Base-by-base conservation (phyloP, 805 yeast genomes). In the Maudiozyma bulderi region DNA sequence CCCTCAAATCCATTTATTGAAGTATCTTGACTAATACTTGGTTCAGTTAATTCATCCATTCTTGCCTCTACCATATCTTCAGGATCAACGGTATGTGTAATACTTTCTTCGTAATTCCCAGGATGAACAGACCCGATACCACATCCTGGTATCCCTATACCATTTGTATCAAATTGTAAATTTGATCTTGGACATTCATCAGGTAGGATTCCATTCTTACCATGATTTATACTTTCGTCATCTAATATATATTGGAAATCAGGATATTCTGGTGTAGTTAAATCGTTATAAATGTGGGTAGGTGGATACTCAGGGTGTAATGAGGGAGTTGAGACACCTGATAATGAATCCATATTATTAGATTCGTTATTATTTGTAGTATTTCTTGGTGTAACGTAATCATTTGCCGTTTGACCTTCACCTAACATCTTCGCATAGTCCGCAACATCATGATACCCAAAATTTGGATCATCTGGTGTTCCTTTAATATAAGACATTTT, bases 121-220 rank as follows among this genome's bases (percentile, higher is more conserved):
- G 33, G 39, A 15, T 38, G 41, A 5, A 35, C 28, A n/a, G 35
- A 37, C 3, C 39, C 46, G 10, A 40, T 40, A 26, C 57, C 57
- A 47, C 57, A 54, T 2, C 57, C 57, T 15, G 55, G 57, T 14
- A 54, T 50, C 5, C 50, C 50, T 1, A 50, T 35, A 5, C 28
- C 33, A 4, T 42, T 39, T 5, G 33, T 39, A 26, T 47, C 49
- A 44, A 47, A 45, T 13, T 48, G 32, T 15, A 51, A 13, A 6
- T 38, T 38, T 4, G 30, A 11, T 1, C 54, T 52, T 0, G 52
- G 47, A 33, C 49, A 46, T 1, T 33, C 47, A 10, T 26, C 33
- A 8, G 54, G 54, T 28, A 51, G n/a, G 9, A 49, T 39, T 8
- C 46, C 54, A n/a, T 32, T 39, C 11, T 42, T 33, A 7, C 43